Percentiles rank a stretch among this genome's conserved stretches.
Conservation (phyloP, 2,329 filamentous ascomycete species). For the Colletotrichum orchidophilum region DNA sequence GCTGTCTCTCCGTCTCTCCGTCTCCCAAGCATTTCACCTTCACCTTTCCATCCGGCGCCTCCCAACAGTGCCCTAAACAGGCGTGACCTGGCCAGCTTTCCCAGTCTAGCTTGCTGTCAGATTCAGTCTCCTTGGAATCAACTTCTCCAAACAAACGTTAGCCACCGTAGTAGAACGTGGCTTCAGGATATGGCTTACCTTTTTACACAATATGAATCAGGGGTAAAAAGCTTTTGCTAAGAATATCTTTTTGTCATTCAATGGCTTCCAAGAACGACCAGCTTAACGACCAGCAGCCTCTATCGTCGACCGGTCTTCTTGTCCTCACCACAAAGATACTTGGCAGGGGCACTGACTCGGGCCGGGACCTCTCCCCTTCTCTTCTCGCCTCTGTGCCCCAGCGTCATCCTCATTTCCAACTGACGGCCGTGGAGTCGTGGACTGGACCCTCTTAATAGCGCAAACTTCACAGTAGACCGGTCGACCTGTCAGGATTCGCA, state of each 20-base stretch:
- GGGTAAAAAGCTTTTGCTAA: constrained; percentile 3
- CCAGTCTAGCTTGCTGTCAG: background rate
- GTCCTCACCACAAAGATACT: constrained; percentile 3
- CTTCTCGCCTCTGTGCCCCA: background rate
- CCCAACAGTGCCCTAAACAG: background rate
- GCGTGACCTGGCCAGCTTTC: background rate
- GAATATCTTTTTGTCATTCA: constrained; percentile 5
- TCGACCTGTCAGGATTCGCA: constrained; percentile 13
- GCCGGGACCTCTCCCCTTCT: background rate
- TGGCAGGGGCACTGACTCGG: constrained; percentile 1
- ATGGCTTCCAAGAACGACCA: background rate
- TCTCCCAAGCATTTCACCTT: background rate
- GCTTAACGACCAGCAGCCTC: background rate
- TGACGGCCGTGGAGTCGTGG: background rate
- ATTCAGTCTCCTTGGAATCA: background rate
- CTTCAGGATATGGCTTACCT: background rate
- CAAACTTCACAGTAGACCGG: background rate
- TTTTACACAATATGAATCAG: constrained; percentile 4
- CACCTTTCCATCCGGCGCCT: background rate
- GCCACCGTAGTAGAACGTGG: background rate
- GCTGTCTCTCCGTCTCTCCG: background rate
- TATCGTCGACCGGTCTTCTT: background rate
- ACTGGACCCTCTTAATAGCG: background rate
- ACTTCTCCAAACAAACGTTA: background rate
- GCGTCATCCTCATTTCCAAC: background rate